phyloP scores from a whole-genome alignment of 2,329 filamentous ascomycete species.

The Thermoascus crustaceus region DNA sequence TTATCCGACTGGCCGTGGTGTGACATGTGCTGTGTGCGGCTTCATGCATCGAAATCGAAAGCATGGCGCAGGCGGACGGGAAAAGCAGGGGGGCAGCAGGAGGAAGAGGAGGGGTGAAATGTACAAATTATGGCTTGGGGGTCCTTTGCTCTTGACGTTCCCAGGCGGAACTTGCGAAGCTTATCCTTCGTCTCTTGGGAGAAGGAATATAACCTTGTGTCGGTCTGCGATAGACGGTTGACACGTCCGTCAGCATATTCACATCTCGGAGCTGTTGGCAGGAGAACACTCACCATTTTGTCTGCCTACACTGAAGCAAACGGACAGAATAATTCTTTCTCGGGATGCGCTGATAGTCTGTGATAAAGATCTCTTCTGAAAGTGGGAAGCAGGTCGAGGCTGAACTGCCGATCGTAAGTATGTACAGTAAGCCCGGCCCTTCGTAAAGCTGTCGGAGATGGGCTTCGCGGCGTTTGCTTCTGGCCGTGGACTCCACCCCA shows the following conservation, averaged over 20 bases:
- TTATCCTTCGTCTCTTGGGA: conserved; percentile 81
- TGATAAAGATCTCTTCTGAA: conserved; percentile 1
- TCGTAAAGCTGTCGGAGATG: too few species aligned
- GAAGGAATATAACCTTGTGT: conserved; percentile 87
- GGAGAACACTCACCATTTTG: conserved; percentile 5
- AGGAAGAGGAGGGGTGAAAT: conserved; percentile 29
- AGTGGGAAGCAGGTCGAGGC: not conserved
- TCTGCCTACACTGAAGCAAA: not conserved
- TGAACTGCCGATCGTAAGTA: too few species aligned
- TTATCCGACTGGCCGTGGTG: too few species aligned
- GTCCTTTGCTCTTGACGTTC: conserved; percentile 76
- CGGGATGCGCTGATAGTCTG: too few species aligned
- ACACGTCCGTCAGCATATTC: not conserved
- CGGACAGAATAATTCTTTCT: not conserved
- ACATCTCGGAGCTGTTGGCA: not conserved
- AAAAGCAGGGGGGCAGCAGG: not conserved
- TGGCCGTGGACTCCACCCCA: conserved; percentile 4
- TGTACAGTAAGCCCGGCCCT: too few species aligned
- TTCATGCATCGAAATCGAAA: not conserved
- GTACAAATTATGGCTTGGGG: conserved; percentile 93
- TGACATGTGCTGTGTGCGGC: not conserved
- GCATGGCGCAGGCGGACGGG: not conserved
- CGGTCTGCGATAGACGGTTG: conserved; percentile 55
- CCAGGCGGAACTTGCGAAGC: conserved; percentile 87
- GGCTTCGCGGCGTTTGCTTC: conserved; percentile 3